A percentile compares a stretch with the other conserved stretches of the same genome.
Evolutionary conservation across 2,329 filamentous ascomycete species (phyloP).

Genomic region (Samsoniella hepiali): DNA sequence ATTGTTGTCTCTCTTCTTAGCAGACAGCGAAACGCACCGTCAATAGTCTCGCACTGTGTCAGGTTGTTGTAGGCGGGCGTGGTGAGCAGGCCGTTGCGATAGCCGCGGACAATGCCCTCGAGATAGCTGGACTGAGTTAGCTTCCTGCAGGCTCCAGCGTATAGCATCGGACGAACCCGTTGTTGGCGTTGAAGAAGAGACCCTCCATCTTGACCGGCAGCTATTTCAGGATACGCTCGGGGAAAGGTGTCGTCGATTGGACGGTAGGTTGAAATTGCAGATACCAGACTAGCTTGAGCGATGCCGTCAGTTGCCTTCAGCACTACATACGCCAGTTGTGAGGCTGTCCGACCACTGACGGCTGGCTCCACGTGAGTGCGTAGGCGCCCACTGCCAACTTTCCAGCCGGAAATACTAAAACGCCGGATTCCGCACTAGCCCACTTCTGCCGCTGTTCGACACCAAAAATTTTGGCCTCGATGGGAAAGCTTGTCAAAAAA

Average conservation of each 20-base stretch:
- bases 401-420: constrained; percentile 10
- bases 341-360: constrained; percentile 11
- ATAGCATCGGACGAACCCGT: constrained; percentile 63
- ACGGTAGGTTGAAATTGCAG: constrained; percentile 17
- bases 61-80: constrained; percentile 90
- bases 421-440: constrained; percentile 17
- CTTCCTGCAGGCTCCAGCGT: constrained; percentile 14
- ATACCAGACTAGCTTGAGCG: constrained; percentile 14
- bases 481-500: constrained; percentile 39
- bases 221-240: not conserved
- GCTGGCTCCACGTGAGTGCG: constrained; percentile 13
- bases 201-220: constrained; percentile 68
- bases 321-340: constrained; percentile 9
- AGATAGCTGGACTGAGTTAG: constrained; percentile 66
- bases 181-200: constrained; percentile 90
- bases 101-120: constrained; percentile 95
- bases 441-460: constrained; percentile 13
- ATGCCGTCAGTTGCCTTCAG: constrained; percentile 5
- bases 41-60: constrained; percentile 95
- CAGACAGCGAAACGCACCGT: constrained; percentile 57
- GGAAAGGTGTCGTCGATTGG: constrained; percentile 9
- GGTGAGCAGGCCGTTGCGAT: constrained; percentile 90
- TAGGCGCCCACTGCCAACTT: not conserved
- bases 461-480: constrained; percentile 32
- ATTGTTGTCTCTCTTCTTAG: not conserved